A percentile compares a stretch with the other conserved stretches of the same genome.
These are phyloP conservation scores for Taphrina communis DNA, from an alignment of 1,139 yeast species.

Conservation along the genomic window DNA sequence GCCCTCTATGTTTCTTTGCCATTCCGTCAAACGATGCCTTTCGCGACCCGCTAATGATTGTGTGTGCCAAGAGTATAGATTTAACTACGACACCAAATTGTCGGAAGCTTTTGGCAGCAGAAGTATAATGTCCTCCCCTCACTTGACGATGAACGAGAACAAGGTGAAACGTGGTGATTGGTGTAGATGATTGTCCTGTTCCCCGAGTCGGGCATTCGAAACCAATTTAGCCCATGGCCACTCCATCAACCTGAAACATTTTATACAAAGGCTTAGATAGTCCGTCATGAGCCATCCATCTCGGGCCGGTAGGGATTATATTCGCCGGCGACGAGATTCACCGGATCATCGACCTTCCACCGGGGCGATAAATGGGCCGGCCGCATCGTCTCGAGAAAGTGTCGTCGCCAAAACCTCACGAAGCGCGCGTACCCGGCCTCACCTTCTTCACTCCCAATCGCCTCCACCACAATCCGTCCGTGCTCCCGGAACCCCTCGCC, in stretches of 20 bases:
- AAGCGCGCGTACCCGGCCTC: slow-evolving; percentile 18
- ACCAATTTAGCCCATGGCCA: no score
- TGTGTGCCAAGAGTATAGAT: background rate
- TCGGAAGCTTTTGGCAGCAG: no score
- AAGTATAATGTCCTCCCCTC: no score
- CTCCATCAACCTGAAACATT: background rate
- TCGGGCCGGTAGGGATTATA: slow-evolving; percentile 24
- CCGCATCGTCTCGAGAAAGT: slow-evolving; percentile 17
- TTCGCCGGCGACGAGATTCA: slow-evolving; percentile 23
- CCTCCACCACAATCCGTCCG: slow-evolving; percentile 16
- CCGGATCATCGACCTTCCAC: slow-evolving; percentile 29
- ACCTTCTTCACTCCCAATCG: background rate
- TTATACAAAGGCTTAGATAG: no score
- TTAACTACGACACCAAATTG: background rate
- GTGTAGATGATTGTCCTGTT: background rate
- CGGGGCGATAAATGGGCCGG: background rate
- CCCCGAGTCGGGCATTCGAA: background rate
- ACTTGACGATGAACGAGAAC: background rate
- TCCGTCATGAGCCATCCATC: slow-evolving; percentile 13
- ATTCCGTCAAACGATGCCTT: background rate
- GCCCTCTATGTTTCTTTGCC: background rate
- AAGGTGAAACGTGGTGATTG: slow-evolving; percentile 1
- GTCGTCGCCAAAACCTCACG: slow-evolving; percentile 24
- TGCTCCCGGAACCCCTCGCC: slow-evolving; percentile 13
- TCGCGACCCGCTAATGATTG: background rate